A percentile compares a stretch with the other conserved stretches of the same genome.
These are phyloP conservation scores for Dactylellina cionopaga DNA, from an alignment of 2,329 filamentous ascomycete species.

Conservation along the genomic window DNA sequence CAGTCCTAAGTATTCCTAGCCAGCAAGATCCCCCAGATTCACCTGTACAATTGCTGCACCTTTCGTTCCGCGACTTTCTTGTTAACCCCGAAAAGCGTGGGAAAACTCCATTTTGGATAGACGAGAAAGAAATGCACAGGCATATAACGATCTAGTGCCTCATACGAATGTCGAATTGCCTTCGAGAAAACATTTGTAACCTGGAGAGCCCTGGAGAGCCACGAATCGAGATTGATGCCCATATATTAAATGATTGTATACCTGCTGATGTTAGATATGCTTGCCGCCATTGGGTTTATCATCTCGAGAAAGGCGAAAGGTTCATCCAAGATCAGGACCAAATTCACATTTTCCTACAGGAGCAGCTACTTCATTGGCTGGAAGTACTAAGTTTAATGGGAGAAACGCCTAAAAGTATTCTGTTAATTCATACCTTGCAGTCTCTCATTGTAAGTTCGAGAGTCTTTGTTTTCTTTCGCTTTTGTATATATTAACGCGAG, in stretches of 20 bases:
- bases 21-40: too few species aligned
- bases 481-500: not conserved
- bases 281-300: constrained; percentile 6
- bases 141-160: not conserved
- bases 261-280: not conserved
- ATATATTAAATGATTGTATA: not conserved
- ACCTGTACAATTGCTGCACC: not conserved
- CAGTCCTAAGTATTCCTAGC: constrained; percentile 4
- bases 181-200: constrained; percentile 6
- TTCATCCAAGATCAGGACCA: not conserved
- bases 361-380: constrained; percentile 63
- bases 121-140: not conserved
- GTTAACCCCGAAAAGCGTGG: not conserved
- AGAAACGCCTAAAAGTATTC: constrained; percentile 53
- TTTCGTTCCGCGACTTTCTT: constrained; percentile 15
- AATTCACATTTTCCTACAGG: constrained; percentile 60
- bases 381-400: constrained; percentile 61
- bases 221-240: not conserved
- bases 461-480: not conserved
- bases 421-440: not conserved
- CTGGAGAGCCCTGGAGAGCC: not conserved
- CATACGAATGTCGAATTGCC: not conserved
- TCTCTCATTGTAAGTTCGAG: not conserved
- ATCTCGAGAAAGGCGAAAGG: not conserved
- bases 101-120: not conserved